phyloP scores from a whole-genome alignment of 139 green algal species.

The Chlamydomonas sphaeroides region DNA sequence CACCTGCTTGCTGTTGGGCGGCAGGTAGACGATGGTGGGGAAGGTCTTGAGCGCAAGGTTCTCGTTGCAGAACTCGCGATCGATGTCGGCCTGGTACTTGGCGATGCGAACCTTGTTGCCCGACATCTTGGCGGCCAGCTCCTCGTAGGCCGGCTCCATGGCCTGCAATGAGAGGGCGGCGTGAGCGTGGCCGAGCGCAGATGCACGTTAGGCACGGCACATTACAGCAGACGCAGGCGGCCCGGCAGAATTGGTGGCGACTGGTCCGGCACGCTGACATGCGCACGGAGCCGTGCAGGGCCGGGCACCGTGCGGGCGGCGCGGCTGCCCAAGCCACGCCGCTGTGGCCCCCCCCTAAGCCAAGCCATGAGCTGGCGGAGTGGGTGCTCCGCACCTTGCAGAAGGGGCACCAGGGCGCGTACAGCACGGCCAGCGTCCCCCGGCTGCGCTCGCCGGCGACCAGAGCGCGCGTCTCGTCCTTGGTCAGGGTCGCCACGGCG shows the following conservation, averaged over 20 bases:
- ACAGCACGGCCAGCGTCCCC: conserved; percentile 90
- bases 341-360: too few species aligned
- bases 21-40: conserved; percentile 90
- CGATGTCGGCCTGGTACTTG: conserved; percentile 81
- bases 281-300: too few species aligned
- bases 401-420: conserved; percentile 97
- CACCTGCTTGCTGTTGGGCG: conserved; percentile 52
- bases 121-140: conserved; percentile 72
- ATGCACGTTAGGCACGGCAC: too few species aligned
- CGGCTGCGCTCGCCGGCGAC: conserved; percentile 66
- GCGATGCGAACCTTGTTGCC: conserved; percentile 59
- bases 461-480: conserved; percentile 69
- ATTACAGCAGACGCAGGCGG: too few species aligned
- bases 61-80: conserved; percentile 77
- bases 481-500: conserved; percentile 65
- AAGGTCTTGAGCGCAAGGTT: conserved; percentile 91
- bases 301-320: too few species aligned
- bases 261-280: too few species aligned
- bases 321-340: too few species aligned
- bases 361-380: not conserved
- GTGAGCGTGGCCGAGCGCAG: too few species aligned
- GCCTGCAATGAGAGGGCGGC: too few species aligned
- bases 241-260: too few species aligned
- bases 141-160: conserved; percentile 79
- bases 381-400: conserved; percentile 70